These are phyloP conservation scores for Fusarium odoratissimum DNA, from an alignment of 2,329 filamentous ascomycete species.

Conservation along the genomic window DNA sequence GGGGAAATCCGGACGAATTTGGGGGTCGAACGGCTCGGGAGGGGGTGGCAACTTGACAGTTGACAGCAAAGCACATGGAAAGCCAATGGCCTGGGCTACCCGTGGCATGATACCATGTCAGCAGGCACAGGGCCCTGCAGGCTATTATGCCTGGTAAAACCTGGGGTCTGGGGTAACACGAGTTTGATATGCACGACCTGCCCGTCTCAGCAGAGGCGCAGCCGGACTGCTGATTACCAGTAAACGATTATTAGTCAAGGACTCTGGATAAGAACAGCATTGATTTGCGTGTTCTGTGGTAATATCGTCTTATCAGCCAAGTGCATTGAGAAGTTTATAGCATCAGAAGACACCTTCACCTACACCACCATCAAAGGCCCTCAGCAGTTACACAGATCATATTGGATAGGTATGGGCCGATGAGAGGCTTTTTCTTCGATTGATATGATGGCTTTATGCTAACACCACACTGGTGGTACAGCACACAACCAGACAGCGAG, in stretches of 20 bases:
- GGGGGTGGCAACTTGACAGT: conserved; percentile 12
- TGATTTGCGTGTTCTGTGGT: neutral
- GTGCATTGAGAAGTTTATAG: neutral
- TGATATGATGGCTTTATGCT: neutral
- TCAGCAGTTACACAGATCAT: neutral
- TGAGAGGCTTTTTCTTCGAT: neutral
- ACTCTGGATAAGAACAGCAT: neutral
- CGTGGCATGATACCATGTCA: conserved; percentile 33
- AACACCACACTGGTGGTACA: neutral
- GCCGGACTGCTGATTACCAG: conserved; percentile 21
- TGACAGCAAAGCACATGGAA: conserved; percentile 16
- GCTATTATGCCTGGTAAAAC: conserved; percentile 27
- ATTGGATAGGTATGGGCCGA: neutral
- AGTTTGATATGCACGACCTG: conserved; percentile 18
- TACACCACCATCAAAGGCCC: neutral
- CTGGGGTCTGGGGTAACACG: conserved; percentile 34
- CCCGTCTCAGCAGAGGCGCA: conserved; percentile 19
- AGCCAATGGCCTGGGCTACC: conserved; percentile 15
- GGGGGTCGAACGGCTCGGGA: conserved; percentile 15
- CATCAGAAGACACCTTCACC: conserved; percentile 19
- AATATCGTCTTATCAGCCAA: conserved; percentile 1
- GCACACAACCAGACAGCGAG: neutral
- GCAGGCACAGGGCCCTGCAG: conserved; percentile 22
- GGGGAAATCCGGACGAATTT: conserved; percentile 37
- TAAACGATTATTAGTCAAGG: conserved; percentile 4